Base-by-base conservation (phyloP, 805 yeast genomes). In the Wickerhamiella nectarea region DNA sequence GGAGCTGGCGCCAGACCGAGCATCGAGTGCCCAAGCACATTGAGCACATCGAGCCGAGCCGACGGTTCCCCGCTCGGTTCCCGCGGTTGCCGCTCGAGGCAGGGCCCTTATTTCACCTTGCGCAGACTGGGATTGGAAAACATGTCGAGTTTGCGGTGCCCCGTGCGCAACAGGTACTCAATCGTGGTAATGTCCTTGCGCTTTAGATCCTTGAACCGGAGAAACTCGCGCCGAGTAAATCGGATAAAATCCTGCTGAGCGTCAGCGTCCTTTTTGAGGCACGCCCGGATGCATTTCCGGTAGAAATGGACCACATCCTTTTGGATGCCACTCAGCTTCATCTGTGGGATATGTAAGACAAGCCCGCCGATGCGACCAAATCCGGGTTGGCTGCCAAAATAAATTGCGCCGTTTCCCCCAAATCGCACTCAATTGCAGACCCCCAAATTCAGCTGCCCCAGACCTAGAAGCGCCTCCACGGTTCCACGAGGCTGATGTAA, bases 161-260 rank as follows among this genome's bases (percentile, higher is more conserved):
- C 97, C 3, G 72, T 69, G 46, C 97, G 67, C 34, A 87, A 60
- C 31, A 89, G 66, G 61, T 87, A 86, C 58, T 87, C 97, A 36
- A 87, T 76, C 1, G 94, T 80, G 36, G 79, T 69, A 58, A 87
- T 87, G 51, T 84, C 94, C 52, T 82, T 79, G 58, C 80, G 78
- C 29, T 80, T 75, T 9, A 87, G 61, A 14, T 44, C 42, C 40
- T 67, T 63, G 57, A 76, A 67, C 52, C 75, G 75, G 12, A 56
- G 63, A 58, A 87, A 89, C 56, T 84, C 89, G n/a, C 52, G 51
- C 41, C 78, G 70, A 3, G 75, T 60, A 54, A 67, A 80, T 34
- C 49, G 50, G 3, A 63, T 47, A 50, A 75, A 75, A 47, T 68
- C 66, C 2, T 46, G 54, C 46, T 67, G 71, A 41, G 65, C 70